Evolutionary conservation across 2,329 filamentous ascomycete genomes (phyloP).

Genomic region (Claviceps quebecensis): DNA sequence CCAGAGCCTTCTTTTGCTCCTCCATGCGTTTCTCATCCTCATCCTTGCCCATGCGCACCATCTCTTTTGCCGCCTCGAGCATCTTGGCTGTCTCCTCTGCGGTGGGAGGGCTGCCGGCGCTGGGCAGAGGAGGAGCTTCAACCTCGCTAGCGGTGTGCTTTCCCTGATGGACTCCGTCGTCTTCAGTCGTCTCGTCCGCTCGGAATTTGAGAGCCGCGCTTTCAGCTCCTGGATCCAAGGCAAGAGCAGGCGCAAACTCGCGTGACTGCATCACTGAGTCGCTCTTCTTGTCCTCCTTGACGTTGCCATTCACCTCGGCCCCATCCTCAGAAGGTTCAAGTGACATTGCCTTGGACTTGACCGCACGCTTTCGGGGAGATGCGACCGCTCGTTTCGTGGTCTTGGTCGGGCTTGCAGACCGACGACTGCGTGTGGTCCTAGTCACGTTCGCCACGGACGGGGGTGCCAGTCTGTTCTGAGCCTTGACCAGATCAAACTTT

Average conservation of each 20-base stretch:
- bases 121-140: conserved; percentile 54
- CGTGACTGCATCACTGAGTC: conserved; percentile 30
- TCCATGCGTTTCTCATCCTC: conserved; percentile 26
- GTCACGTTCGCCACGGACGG: conserved; percentile 32
- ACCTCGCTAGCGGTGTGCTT: conserved; percentile 62
- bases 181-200: conserved; percentile 46
- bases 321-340: conserved; percentile 18
- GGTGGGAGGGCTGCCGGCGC: conserved; percentile 50
- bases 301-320: conserved; percentile 17
- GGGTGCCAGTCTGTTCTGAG: conserved; percentile 30
- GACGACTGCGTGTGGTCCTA: conserved; percentile 35
- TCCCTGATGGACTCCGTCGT: conserved; percentile 44
- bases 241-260: conserved; percentile 33
- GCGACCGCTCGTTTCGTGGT: conserved; percentile 29
- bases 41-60: conserved; percentile 59
- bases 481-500: conserved; percentile 48
- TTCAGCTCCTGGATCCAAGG: conserved; percentile 39
- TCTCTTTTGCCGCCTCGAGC: conserved; percentile 74
- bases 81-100: conserved; percentile 69
- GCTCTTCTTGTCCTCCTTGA: conserved; percentile 17
- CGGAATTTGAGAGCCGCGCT: conserved; percentile 53
- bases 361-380: conserved; percentile 40
- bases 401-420: conserved; percentile 46
- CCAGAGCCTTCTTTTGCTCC: conserved; percentile 23
- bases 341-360: conserved; percentile 28